Evolutionary conservation across 2,329 filamentous ascomycete genomes (phyloP), one percentile per base, ranked within the genome.

Genomic region (Colletotrichum somersetense): DNA sequence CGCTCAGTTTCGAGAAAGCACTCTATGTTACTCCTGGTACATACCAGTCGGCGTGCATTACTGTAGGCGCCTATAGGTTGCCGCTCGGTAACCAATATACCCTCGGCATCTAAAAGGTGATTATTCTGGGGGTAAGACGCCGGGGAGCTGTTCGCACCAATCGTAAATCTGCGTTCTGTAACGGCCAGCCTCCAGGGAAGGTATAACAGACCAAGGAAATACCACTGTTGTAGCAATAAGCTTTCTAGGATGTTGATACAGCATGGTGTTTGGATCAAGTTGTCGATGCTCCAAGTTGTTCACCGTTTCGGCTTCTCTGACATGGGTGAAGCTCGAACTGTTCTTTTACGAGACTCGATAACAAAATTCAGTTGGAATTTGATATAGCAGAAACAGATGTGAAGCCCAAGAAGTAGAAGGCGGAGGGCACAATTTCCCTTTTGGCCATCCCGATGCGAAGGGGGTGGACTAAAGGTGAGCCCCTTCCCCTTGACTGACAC

Each of bases 361-460:
- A 23, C 40, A 35, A 52, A 35, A 20, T 6, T 12, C n/a, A 14
- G 20, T 44, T 44, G 30, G 26, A 4, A 53, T 63, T 52, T 71
- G 66, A 55, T 53, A 63, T 46, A 46, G 16, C 52, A 26, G 65
- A 68, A 68, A 63, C 65, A 30, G 30, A 46, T 35, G 44, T 5
- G 38, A 57, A 42, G 30, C 42, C 4, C 20, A 57, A 26, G 8
- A 33, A 50, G 42, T 16, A 23, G 33, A 18, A 26, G 40, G 12
- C 42, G 35, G 14, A 11, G 44, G 35, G 11, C 44, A 18, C 11
- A 40, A 42, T 16, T 61, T 61, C 66, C 40, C 20, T 61, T 69
- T 69, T 50, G 69, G 66, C 59, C n/a, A 23, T 42, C 26, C 55
- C 53, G 61, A 72, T 64, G 69, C 69, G 69, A 72, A 55, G 30